Evolutionary conservation across 2,329 filamentous ascomycete genomes (phyloP).

Genomic region (Fusarium tupiense): DNA sequence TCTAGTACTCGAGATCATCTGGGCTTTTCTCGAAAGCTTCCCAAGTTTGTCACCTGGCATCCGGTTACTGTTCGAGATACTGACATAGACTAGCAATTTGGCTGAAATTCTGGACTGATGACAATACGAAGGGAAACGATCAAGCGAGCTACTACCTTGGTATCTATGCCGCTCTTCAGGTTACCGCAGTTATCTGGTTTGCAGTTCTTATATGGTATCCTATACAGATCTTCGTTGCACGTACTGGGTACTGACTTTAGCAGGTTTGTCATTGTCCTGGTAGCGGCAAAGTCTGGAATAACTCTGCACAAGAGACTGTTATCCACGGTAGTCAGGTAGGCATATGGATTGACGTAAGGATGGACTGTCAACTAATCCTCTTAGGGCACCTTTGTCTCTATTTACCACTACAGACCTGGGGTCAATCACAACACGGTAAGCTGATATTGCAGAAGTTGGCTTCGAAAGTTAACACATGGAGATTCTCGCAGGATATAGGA

Average conservation of each 20-base stretch:
- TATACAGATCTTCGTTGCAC: rapidly evolving
- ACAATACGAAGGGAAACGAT: conserved; percentile 13
- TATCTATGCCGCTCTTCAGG: conserved; percentile 40
- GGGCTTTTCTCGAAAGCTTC: conserved; percentile 44
- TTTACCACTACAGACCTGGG: conserved; percentile 54
- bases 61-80: not conserved
- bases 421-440: conserved; percentile 53
- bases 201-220: conserved; percentile 35
- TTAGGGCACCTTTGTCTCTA: conserved; percentile 52
- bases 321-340: conserved; percentile 36
- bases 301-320: conserved; percentile 39
- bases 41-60: conserved; percentile 37
- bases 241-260: not conserved
- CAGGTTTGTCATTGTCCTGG: conserved; percentile 44
- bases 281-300: conserved; percentile 43
- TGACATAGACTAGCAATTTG: conserved; percentile 40
- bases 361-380: conserved; percentile 5
- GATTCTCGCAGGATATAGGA: conserved; percentile 57
- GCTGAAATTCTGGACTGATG: conserved; percentile 46
- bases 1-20: conserved; percentile 37
- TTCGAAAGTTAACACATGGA: conserved; percentile 12
- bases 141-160: conserved; percentile 39
- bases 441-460: rapidly evolving
- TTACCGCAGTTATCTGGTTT: conserved; percentile 34
- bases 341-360: rapidly evolving